These are phyloP conservation scores for Leucocoprinus sp. DNA, from an alignment of 768 basidiomycete species.

Conservation along the genomic window DNA sequence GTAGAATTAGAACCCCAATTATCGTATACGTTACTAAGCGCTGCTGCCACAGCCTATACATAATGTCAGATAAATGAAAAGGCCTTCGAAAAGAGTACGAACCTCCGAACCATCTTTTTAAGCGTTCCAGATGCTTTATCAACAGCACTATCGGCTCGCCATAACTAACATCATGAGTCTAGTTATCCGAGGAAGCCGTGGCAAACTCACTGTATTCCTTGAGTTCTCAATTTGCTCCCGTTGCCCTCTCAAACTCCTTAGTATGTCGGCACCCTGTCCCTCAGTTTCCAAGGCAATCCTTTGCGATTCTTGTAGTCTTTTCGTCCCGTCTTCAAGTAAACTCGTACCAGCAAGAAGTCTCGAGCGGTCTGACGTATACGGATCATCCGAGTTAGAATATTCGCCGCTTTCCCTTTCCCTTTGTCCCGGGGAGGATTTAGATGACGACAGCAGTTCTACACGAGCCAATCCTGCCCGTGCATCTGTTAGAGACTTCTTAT, in stretches of 20 bases:
- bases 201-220: conserved; percentile 65
- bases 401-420: conserved; percentile 14
- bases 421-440: conserved; percentile 19
- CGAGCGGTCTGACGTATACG: conserved; percentile 72
- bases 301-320: conserved; percentile 83
- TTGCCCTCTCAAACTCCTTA: conserved; percentile 77
- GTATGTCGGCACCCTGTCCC: conserved; percentile 87
- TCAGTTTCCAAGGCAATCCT: conserved; percentile 94
- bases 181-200: background rate
- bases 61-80: conserved; percentile 24
- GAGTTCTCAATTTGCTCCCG: conserved; percentile 93
- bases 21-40: conserved; percentile 82
- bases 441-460: conserved; percentile 64
- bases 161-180: conserved; percentile 42
- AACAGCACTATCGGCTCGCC: conserved; percentile 80
- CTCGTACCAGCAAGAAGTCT: conserved; percentile 73
- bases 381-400: conserved; percentile 62
- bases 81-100: conserved; percentile 20
- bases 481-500: conserved; percentile 79
- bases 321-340: conserved; percentile 75
- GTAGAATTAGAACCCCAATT: conserved; percentile 72
- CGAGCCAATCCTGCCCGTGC: conserved; percentile 63
- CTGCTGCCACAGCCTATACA: conserved; percentile 91
- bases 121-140: conserved; percentile 88
- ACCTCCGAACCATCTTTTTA: conserved; percentile 95